These are phyloP conservation scores for Penicillium hordei DNA, from an alignment of 2,329 filamentous ascomycete genomes.

Conservation along the genomic window DNA sequence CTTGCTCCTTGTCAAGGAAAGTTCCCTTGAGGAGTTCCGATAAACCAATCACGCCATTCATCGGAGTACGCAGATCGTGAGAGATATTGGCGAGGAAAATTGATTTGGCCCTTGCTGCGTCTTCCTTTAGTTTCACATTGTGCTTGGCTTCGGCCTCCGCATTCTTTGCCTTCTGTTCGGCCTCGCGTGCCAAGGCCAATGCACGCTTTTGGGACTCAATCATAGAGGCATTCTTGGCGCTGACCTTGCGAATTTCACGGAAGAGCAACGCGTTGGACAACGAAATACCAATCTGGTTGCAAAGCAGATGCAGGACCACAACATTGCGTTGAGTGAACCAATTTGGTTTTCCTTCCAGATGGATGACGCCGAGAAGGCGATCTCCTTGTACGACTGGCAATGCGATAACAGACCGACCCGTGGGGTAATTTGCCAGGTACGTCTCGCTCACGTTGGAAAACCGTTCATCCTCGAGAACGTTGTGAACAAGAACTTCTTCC, in stretches of 20 bases:
- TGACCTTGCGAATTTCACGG: slow-evolving; percentile 60
- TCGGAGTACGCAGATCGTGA: slow-evolving; percentile 83
- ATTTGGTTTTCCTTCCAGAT: slow-evolving; percentile 62
- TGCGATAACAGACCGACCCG: slow-evolving; percentile 61
- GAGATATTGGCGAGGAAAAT: slow-evolving; percentile 95
- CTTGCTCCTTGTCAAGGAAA: slow-evolving; percentile 56
- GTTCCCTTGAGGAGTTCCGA: slow-evolving; percentile 62
- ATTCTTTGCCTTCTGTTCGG: slow-evolving; percentile 64
- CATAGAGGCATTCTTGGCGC: slow-evolving; percentile 64
- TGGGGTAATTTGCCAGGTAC: slow-evolving; percentile 56
- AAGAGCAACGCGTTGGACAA: slow-evolving; percentile 65
- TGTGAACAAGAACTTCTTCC: slow-evolving; percentile 64
- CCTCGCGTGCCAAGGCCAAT: slow-evolving; percentile 60
- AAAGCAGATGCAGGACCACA: slow-evolving; percentile 55
- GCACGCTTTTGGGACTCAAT: slow-evolving; percentile 64
- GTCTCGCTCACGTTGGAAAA: slow-evolving; percentile 61
- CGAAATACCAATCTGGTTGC: slow-evolving; percentile 65
- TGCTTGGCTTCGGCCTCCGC: slow-evolving; percentile 64
- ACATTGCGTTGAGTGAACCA: slow-evolving; percentile 62
- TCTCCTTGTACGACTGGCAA: slow-evolving; percentile 63
- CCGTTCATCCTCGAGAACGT: slow-evolving; percentile 63
- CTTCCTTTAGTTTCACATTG: slow-evolving; percentile 66
- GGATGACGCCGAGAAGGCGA: slow-evolving; percentile 60
- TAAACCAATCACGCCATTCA: slow-evolving; percentile 89
- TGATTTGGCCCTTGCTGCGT: slow-evolving; percentile 74